Evolutionary conservation across 768 basidiomycete genomes (phyloP), one percentile per base, ranked within the genome.

Genomic region (Fibroporia radiculosa): DNA sequence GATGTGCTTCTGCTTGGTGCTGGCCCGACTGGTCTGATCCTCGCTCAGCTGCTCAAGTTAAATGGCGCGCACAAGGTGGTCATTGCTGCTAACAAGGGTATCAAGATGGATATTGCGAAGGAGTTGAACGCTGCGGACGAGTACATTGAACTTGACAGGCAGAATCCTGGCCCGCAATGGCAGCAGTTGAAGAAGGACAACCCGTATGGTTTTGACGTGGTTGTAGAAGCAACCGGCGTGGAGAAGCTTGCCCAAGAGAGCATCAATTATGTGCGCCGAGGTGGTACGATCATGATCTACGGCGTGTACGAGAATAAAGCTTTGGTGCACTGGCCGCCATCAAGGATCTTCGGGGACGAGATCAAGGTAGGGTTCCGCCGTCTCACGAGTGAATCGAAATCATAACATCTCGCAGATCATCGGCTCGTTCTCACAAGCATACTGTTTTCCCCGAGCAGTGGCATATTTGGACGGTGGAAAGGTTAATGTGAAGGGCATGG

Each of bases 281-380:
- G 88, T n/a, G 88, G 87, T 19, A 89, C 88, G 3, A 63, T 90
- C 60, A 82, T 90, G 81, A 76, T 90, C 47, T 95, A 95, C 56
- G 91, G 91, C 39, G 91, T 93, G 29, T 95, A 93, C 60, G 84
- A 83, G 63, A 82, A 92, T 66, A 82, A 82, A 57, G 91, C 88
- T 2, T 68, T 74, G 16, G 85, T 93, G 3, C 80, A 83, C 57
- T 93, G 90, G 90, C 79, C 88, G 3, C 91, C 90, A 5, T 77
- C 80, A 42, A 89, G 87, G 71, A 86, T 89, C 47, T 80, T 82
- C 62, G 68, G 71, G 6, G 82, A 87, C 57, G 84, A 87, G 61
- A 85, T 86, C 54, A 74, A 63, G 53, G 78, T 78, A 42, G 11
- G 53, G n/a, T 8, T 14, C n/a, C 20, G 22, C 14, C 37, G 31